Evolutionary conservation across 352 stramenopile species (phyloP).

Genomic region (Globisporangium uncinulatum): DNA sequence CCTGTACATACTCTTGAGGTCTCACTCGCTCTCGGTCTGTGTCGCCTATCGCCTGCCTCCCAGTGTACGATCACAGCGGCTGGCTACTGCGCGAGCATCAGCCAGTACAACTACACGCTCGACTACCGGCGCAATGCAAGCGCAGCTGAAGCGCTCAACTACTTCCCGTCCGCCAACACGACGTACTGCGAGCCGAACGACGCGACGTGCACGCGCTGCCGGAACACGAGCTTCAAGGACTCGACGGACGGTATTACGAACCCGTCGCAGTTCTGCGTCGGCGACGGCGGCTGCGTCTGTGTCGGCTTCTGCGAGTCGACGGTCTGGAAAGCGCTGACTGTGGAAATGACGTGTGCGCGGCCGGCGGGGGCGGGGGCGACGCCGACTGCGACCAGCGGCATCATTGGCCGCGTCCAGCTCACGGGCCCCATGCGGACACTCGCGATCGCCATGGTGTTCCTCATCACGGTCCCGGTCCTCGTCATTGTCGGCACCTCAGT

Average conservation of each 20-base stretch:
- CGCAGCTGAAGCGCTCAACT: conserved; percentile 14
- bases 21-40: too few species aligned
- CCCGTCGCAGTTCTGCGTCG: conserved; percentile 23
- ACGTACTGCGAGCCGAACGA: conserved; percentile 38
- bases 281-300: conserved; percentile 28
- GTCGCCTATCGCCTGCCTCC: too few species aligned
- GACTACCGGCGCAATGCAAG: conserved; percentile 23
- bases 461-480: conserved; percentile 10
- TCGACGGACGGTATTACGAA: conserved; percentile 3
- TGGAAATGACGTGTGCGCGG: conserved; percentile 16
- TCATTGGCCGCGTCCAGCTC: not conserved
- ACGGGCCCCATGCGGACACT: conserved; percentile 5
- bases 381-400: not conserved
- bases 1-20: too few species aligned
- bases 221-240: conserved; percentile 3
- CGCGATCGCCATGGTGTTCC: conserved; percentile 5
- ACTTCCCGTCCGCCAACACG: conserved; percentile 42
- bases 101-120: conserved; percentile 16
- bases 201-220: conserved; percentile 18
- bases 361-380: conserved; percentile 11
- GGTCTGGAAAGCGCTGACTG: not conserved
- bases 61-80: conserved; percentile 28
- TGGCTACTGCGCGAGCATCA: conserved; percentile 28
- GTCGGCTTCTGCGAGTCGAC: conserved; percentile 29
- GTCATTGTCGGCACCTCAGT: conserved; percentile 7